Conservation (phyloP, 148 eudicot species). For the Persicaria tinctoria region DNA sequence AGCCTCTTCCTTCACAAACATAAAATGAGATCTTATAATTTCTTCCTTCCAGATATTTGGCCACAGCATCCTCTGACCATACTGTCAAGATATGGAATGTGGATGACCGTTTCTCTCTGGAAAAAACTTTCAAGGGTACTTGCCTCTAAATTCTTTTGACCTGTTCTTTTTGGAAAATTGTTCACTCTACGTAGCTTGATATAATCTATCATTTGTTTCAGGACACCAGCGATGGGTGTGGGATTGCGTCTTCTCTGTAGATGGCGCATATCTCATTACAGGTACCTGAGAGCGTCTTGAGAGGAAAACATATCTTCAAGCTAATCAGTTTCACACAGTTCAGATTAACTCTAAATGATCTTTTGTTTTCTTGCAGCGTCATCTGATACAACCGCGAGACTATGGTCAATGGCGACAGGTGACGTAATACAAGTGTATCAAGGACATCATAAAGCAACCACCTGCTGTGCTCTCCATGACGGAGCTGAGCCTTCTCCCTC, state of each 20-base stretch:
- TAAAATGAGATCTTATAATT: background rate
- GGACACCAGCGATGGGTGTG: slow-evolving; percentile 99
- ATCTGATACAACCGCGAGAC: slow-evolving; percentile 76
- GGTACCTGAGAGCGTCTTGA: slow-evolving; percentile 31
- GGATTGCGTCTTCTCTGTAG: slow-evolving; percentile 98
- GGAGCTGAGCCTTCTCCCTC: slow-evolving; percentile 71
- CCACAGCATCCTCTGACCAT: slow-evolving; percentile 91
- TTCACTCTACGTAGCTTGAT: slow-evolving; percentile 4
- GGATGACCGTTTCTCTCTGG: slow-evolving; percentile 66
- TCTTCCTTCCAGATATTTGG: slow-evolving; percentile 58
- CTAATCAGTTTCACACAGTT: background rate
- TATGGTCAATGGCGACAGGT: slow-evolving; percentile 74
- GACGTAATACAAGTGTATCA: slow-evolving; percentile 70
- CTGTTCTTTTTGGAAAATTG: background rate
- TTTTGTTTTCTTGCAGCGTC: slow-evolving; percentile 51
- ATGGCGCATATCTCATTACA: slow-evolving; percentile 93
- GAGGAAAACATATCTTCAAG: background rate
- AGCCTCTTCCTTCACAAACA: background rate
- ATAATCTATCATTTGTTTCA: slow-evolving; percentile 23
- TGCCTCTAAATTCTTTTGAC: background rate
- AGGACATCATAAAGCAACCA: slow-evolving; percentile 94
- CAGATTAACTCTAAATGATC: background rate
- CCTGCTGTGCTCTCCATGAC: slow-evolving; percentile 91
- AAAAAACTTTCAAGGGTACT: slow-evolving; percentile 70
- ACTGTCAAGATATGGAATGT: slow-evolving; percentile 98